These are phyloP conservation scores for Logfia minima DNA, from an alignment of 129 eudicot genomes.

Conservation along the genomic window DNA sequence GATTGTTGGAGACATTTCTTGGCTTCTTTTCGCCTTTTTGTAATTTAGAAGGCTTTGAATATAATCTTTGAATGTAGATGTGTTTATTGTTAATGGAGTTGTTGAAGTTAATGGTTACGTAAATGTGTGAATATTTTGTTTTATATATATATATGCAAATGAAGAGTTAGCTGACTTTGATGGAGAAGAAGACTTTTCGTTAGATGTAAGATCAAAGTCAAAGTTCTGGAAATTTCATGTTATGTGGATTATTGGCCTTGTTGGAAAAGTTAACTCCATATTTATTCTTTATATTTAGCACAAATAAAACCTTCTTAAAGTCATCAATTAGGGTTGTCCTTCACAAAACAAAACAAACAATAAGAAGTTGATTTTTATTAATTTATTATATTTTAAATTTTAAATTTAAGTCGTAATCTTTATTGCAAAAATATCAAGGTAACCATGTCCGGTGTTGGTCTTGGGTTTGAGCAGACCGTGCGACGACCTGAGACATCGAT, in stretches of 20 bases:
- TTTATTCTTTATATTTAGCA: background rate
- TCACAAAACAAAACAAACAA: too few relatives aligned
- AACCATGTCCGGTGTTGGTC: too few relatives aligned
- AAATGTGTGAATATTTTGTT: background rate
- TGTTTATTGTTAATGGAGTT: constrained; percentile 18
- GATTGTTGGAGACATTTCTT: constrained; percentile 25
- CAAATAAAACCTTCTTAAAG: background rate
- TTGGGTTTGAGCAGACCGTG: too few relatives aligned
- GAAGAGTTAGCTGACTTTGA: constrained; percentile 19
- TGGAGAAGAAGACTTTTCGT: background rate
- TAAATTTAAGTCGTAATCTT: too few relatives aligned
- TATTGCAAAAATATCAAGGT: too few relatives aligned
- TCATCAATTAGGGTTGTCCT: too few relatives aligned
- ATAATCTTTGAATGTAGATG: background rate
- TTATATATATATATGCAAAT: background rate
- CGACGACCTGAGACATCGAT: too few relatives aligned
- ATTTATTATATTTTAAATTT: too few relatives aligned
- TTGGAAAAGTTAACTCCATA: constrained; percentile 3
- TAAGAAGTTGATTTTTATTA: too few relatives aligned
- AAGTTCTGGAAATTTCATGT: background rate
- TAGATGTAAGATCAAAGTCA: constrained; percentile 18
- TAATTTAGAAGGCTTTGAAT: constrained; percentile 8
- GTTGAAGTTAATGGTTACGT: constrained; percentile 33
- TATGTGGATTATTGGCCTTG: background rate
- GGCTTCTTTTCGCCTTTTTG: background rate